A percentile compares a stretch with the other conserved stretches of the same genome.
These are phyloP conservation scores for Noccaea bulbosa DNA, from an alignment of 345 rosid species.

Conservation along the genomic window DNA sequence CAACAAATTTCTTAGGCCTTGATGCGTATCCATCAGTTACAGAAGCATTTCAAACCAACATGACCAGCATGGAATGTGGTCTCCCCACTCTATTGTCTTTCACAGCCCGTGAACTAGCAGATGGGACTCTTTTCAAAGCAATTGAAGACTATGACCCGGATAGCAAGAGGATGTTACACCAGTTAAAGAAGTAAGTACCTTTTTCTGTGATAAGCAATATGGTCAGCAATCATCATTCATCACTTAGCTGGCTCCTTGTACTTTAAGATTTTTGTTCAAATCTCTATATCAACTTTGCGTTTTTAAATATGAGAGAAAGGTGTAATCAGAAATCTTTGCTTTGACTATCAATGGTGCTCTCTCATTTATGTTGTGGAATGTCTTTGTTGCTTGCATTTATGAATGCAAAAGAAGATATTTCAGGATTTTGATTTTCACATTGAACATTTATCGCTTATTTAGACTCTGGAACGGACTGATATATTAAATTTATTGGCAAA, in stretches of 20 bases:
- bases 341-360: constrained; percentile 7
- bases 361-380: background rate
- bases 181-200: constrained; percentile 65
- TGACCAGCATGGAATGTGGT: constrained; percentile 86
- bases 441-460: background rate
- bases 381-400: constrained; percentile 5
- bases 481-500: background rate
- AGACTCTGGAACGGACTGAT: constrained; percentile 3
- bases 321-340: background rate
- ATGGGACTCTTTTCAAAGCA: constrained; percentile 94
- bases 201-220: constrained; percentile 6
- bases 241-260: constrained; percentile 15
- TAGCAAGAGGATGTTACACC: constrained; percentile 83
- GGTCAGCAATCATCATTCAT: constrained; percentile 6
- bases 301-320: background rate
- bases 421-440: constrained; percentile 6
- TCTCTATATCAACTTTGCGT: constrained; percentile 13
- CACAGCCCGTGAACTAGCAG: constrained; percentile 93
- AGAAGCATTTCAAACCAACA: constrained; percentile 62
- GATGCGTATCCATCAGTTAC: constrained; percentile 74
- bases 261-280: constrained; percentile 1
- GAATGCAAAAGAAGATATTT: constrained; percentile 11
- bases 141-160: constrained; percentile 95
- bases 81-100: constrained; percentile 88
- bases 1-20: constrained; percentile 34